Conservation (phyloP, 2,329 filamentous ascomycete genomes). For the Aspergillus sp. region DNA sequence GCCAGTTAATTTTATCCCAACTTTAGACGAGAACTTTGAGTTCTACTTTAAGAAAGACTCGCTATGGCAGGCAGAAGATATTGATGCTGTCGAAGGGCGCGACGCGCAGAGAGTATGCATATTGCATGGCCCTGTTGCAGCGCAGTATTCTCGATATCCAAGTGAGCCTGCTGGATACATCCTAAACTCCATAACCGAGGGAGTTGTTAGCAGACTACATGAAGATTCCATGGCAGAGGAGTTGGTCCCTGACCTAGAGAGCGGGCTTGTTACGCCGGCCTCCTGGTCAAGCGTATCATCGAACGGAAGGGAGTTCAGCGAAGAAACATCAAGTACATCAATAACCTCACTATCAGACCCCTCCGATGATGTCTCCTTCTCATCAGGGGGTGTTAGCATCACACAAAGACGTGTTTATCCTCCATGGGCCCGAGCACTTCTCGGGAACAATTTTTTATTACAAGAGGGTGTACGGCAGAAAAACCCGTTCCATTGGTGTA, state of each 20-base stretch:
- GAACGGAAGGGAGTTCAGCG: conserved; percentile 4
- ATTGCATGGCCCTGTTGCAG: conserved; percentile 87
- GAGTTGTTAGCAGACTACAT: conserved; percentile 77
- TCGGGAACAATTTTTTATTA: conserved; percentile 8
- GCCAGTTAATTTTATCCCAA: conserved; percentile 88
- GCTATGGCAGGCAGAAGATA: conserved; percentile 94
- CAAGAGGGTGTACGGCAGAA: conserved; percentile 3
- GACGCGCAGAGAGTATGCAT: conserved; percentile 94
- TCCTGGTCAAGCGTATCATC: conserved; percentile 61
- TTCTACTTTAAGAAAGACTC: conserved; percentile 99
- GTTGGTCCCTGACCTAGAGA: conserved; percentile 39
- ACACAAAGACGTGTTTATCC: not conserved
- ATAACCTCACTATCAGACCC: conserved; percentile 14
- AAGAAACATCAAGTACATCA: conserved; percentile 9
- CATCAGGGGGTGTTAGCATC: not conserved
- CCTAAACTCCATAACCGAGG: conserved; percentile 79
- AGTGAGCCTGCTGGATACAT: conserved; percentile 94
- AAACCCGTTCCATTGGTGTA: conserved; percentile 14
- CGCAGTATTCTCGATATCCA: conserved; percentile 77
- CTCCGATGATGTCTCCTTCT: conserved; percentile 1
- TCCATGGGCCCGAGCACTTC: conserved; percentile 13
- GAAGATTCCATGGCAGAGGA: conserved; percentile 67
- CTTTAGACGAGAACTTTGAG: conserved; percentile 90
- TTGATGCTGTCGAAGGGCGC: conserved; percentile 88
- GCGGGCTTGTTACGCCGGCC: conserved; percentile 52